Conservation (phyloP, 2,329 filamentous ascomycete genomes). For the Trichophyton verrucosum region DNA sequence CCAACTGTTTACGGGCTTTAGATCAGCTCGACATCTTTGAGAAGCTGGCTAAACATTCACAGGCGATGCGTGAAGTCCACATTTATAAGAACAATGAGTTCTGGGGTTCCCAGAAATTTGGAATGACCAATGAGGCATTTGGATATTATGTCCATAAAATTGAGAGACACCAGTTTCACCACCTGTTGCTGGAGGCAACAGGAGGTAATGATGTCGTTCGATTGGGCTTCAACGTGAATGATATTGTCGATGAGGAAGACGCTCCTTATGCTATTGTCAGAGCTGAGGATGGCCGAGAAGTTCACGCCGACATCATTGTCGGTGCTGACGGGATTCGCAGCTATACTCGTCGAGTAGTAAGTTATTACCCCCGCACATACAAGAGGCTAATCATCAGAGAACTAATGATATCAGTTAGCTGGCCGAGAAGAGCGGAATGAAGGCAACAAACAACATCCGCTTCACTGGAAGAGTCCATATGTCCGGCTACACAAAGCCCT, state of each 20-base stretch:
- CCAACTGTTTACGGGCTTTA: slow-evolving; percentile 8
- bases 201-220: slow-evolving; percentile 5
- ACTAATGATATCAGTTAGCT: slow-evolving; percentile 3
- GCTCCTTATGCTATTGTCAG: slow-evolving; percentile 7
- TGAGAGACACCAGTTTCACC: slow-evolving; percentile 8
- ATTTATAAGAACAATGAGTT: slow-evolving; percentile 8
- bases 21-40: slow-evolving; percentile 8
- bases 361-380: background rate
- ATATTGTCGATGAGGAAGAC: slow-evolving; percentile 4
- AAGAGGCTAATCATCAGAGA: background rate
- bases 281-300: slow-evolving; percentile 6
- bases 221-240: slow-evolving; percentile 7
- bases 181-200: slow-evolving; percentile 7
- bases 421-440: slow-evolving; percentile 8
- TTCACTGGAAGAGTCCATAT: slow-evolving; percentile 9
- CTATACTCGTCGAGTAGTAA: slow-evolving; percentile 7
- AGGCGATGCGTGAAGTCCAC: slow-evolving; percentile 3
- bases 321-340: slow-evolving; percentile 9
- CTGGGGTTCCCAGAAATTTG: slow-evolving; percentile 7
- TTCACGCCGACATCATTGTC: slow-evolving; percentile 8
- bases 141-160: slow-evolving; percentile 8
- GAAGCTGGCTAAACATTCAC: slow-evolving; percentile 4
- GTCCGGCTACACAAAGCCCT: slow-evolving; percentile 8
- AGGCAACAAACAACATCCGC: slow-evolving; percentile 7
- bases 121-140: slow-evolving; percentile 5